phyloP scores from a whole-genome alignment of 192 early-diverging fungal genomes.

The Coemansia sp. region DNA sequence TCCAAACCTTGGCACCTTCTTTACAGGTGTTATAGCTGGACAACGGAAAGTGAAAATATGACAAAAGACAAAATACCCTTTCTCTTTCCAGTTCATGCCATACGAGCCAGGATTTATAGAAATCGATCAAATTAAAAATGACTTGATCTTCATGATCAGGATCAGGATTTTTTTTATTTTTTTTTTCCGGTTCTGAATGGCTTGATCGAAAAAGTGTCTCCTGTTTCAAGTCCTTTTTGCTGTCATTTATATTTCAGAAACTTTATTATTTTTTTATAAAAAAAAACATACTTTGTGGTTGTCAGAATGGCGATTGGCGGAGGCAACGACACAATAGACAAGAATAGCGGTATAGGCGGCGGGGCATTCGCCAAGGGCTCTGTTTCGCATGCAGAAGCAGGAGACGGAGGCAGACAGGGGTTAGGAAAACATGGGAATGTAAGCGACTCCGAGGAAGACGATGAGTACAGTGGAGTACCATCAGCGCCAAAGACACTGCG shows the following conservation, averaged over 20 bases:
- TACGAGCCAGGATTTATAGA: too few relatives aligned
- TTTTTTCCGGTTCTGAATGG: too few relatives aligned
- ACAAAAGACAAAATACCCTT: too few relatives aligned
- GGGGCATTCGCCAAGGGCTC: constrained; percentile 14
- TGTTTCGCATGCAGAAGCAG: constrained; percentile 1
- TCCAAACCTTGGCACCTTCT: too few relatives aligned
- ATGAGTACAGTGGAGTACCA: constrained; percentile 9
- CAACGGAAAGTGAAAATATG: too few relatives aligned
- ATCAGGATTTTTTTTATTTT: too few relatives aligned
- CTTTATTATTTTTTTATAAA: not conserved
- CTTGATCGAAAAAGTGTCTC: too few relatives aligned
- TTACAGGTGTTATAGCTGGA: too few relatives aligned
- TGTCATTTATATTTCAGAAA: constrained; percentile 17
- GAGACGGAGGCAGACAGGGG: not conserved
- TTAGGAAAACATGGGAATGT: not conserved
- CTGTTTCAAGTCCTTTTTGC: too few relatives aligned
- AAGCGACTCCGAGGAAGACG: constrained; percentile 6
- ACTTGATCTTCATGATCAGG: too few relatives aligned
- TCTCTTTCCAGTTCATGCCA: too few relatives aligned
- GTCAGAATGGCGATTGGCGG: not conserved
- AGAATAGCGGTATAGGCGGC: not conserved
- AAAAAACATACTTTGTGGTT: not conserved
- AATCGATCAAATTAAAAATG: too few relatives aligned
- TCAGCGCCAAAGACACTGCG: constrained; percentile 22
- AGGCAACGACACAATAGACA: not conserved